A percentile compares a stretch with the other conserved stretches of the same genome.
Conservation (phyloP, 495 filamentous ascomycete genomes). For the Tuber borchii region DNA sequence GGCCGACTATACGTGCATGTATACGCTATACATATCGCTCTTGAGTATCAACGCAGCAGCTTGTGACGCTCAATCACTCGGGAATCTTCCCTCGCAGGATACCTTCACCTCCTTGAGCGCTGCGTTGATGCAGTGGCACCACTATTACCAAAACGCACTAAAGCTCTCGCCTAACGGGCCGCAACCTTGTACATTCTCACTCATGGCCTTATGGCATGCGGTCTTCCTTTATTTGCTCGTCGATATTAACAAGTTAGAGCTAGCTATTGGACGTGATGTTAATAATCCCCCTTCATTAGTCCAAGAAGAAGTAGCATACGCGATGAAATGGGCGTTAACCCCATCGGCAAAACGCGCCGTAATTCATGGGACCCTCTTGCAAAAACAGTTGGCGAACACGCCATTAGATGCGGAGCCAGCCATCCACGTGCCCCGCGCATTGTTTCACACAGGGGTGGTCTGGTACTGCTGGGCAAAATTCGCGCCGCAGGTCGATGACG, state of each 20-base stretch:
- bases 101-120: not conserved
- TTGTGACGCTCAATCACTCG: constrained; percentile 3
- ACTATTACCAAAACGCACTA: not conserved
- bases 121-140: not conserved
- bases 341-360: constrained; percentile 19
- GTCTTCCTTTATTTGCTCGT: constrained; percentile 25
- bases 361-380: constrained; percentile 20
- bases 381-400: constrained; percentile 12
- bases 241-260: constrained; percentile 26
- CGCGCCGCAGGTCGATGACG: not conserved
- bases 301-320: constrained; percentile 11
- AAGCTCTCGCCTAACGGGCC: not conserved
- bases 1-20: constrained; percentile 1
- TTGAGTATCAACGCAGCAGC: constrained; percentile 10
- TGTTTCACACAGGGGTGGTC: constrained; percentile 23
- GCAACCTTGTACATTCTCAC: constrained; percentile 9
- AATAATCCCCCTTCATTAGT: not conserved
- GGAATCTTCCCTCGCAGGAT: constrained; percentile 4
- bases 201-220: constrained; percentile 28
- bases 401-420: constrained; percentile 24
- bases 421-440: constrained; percentile 22
- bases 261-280: constrained; percentile 28
- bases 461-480: constrained; percentile 21
- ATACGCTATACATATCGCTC: constrained; percentile 6
- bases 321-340: constrained; percentile 19